Evolutionary conservation across 2,329 filamentous ascomycete genomes (phyloP).

Genomic region (Coniochaeta ligniaria): DNA sequence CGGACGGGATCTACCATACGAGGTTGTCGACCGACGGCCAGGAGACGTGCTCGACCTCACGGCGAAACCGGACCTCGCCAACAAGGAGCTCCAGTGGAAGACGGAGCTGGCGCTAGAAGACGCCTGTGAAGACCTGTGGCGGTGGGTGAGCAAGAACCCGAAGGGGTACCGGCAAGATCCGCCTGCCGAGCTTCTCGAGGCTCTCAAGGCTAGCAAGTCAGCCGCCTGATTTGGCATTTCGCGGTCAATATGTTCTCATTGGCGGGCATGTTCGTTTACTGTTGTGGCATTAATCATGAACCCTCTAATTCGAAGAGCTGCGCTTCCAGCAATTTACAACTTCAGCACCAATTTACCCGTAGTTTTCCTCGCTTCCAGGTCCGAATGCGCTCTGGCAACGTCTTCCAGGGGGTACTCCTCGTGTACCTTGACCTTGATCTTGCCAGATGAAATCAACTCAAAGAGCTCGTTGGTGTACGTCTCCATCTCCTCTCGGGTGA

Average conservation of each 20-base stretch:
- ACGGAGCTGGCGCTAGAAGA: constrained; percentile 85
- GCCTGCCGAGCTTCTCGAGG: constrained; percentile 71
- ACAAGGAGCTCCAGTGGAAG: constrained; percentile 87
- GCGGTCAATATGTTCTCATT: neutral
- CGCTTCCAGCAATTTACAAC: constrained; percentile 32
- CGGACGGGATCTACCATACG: constrained; percentile 77
- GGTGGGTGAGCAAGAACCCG: constrained; percentile 95
- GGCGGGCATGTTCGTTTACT: neutral
- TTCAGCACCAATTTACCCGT: constrained; percentile 77
- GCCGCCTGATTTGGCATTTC: neutral
- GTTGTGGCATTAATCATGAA: neutral
- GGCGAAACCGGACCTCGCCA: constrained; percentile 80
- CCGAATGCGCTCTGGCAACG: constrained; percentile 62
- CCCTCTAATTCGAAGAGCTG: neutral
- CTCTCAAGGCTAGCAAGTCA: constrained; percentile 37
- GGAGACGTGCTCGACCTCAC: constrained; percentile 95
- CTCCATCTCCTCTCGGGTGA: constrained; percentile 63
- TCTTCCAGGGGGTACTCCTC: constrained; percentile 71
- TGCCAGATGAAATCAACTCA: constrained; percentile 58
- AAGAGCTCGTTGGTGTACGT: constrained; percentile 67
- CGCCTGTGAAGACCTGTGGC: constrained; percentile 90
- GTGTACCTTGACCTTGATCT: constrained; percentile 67
- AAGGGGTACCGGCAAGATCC: constrained; percentile 89
- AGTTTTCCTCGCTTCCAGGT: constrained; percentile 76
- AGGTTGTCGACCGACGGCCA: constrained; percentile 73